Percentiles rank a stretch among this genome's conserved stretches.
Evolutionary conservation across 106 monocot species (phyloP).

Genomic region (Triglochin maritima): DNA sequence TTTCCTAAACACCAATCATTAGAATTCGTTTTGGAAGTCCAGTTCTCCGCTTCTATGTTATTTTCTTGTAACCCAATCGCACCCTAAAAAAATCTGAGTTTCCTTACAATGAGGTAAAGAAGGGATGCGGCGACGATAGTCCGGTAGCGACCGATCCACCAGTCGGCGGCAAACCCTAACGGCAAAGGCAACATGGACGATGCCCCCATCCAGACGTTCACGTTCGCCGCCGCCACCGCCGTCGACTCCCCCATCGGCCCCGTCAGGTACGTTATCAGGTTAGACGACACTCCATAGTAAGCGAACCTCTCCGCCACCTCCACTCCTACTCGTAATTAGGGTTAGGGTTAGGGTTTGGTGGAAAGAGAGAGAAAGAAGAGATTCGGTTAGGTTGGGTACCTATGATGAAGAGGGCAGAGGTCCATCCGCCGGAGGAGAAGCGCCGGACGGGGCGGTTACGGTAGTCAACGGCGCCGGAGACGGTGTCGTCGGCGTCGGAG

Average conservation of each 20-base stretch:
- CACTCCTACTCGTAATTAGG: constrained; percentile 19
- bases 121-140: constrained; percentile 37
- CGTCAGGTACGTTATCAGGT: constrained; percentile 56
- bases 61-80: too few species aligned
- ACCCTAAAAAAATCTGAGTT: not conserved
- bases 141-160: constrained; percentile 47
- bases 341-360: not conserved
- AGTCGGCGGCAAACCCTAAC: constrained; percentile 48
- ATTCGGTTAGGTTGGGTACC: constrained; percentile 5
- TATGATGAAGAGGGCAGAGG: constrained; percentile 33
- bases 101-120: constrained; percentile 37
- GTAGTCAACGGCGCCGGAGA: constrained; percentile 3
- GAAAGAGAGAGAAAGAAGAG: too few species aligned
- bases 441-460: constrained; percentile 7
- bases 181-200: constrained; percentile 33
- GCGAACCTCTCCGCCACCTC: constrained; percentile 45
- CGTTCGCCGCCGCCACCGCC: constrained; percentile 38
- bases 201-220: constrained; percentile 42
- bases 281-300: constrained; percentile 44
- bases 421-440: constrained; percentile 29
- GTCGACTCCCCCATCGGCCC: constrained; percentile 33
- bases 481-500: not conserved
- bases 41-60: not conserved
- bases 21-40: not conserved
- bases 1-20: not conserved